Evolutionary conservation across 768 basidiomycete genomes (phyloP).

Genomic region (Tulasnella sp.): DNA sequence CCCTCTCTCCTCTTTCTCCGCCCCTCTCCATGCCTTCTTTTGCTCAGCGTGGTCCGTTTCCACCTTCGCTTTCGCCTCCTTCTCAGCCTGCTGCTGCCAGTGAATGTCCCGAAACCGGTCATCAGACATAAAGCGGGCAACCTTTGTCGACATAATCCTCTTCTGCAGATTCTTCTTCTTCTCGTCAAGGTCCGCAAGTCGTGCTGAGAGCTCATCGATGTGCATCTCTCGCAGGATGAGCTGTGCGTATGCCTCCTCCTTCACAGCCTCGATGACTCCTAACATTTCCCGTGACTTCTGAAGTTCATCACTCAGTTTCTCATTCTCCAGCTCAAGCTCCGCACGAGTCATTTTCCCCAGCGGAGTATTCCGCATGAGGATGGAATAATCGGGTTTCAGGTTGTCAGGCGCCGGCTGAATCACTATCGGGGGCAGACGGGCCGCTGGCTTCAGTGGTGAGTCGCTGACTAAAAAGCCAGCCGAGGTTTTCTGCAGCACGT

Average conservation of each 20-base stretch:
- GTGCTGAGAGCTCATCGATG: neutral
- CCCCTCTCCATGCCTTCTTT: constrained; percentile 6
- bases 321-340: constrained; percentile 10
- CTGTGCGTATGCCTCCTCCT: constrained; percentile 7
- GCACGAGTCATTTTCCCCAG: neutral
- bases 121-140: neutral
- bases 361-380: neutral
- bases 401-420: neutral
- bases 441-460: neutral
- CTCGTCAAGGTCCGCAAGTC: neutral
- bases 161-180: neutral
- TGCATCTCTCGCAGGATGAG: constrained; percentile 4
- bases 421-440: neutral
- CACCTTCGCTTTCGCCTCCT: neutral
- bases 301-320: neutral
- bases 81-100: neutral
- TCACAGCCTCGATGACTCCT: neutral
- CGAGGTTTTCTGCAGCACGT: neutral
- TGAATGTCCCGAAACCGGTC: neutral
- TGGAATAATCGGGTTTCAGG: constrained; percentile 5
- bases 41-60: neutral
- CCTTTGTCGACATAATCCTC: neutral
- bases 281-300: neutral
- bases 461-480: neutral
- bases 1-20: neutral